Evolutionary conservation across 2,329 filamentous ascomycete genomes (phyloP), one percentile per base, ranked within the genome.

Genomic region (Fusarium sp.): DNA sequence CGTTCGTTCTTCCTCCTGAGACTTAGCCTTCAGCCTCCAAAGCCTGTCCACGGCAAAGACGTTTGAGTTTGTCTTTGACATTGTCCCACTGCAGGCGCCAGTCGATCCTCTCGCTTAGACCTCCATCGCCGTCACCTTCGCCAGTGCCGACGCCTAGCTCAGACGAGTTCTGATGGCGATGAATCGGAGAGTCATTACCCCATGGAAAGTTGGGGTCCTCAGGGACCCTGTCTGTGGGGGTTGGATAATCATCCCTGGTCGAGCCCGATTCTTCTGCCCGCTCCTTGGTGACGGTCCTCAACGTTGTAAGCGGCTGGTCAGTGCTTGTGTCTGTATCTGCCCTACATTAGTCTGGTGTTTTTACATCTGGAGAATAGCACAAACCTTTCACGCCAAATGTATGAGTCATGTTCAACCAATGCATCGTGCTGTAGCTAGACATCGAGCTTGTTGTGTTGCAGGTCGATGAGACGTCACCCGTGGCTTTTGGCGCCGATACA

Each of bases 181-280:
- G 80, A 37, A 79, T 61, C 2, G 80, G 80, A 40, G 77, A 80
- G 65, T 78, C 74, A 33, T 77, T 79, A 14, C 79, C 81, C 81
- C 81, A 82, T 3, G 81, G 80, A 30, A 75, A 81, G 61, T 80
- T 78, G 18, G 78, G 74, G 33, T 79, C 78, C 4, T 73, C 69
- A 9, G 80, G 77, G 4, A 62, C 60, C 38, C 54, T 67, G 41
- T 56, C 69, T 4, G 73, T 76, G 38, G 75, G 73, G 17, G 61
- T 57, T 32, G 76, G 73, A 52, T 72, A 65, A 15, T 60, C 30
- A 14, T 59, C 52, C 38, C 50, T 55, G 27, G 49, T 49, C 11
- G 67, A 69, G 48, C 37, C 26, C 15, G 61, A 62, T 35, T 45
- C 56, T 33, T 42, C 41, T 41, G 45, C 44, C 38, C 48, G 54